phyloP scores from a whole-genome alignment of 78 protist species.

The Planoprotostelium fungivorum region DNA sequence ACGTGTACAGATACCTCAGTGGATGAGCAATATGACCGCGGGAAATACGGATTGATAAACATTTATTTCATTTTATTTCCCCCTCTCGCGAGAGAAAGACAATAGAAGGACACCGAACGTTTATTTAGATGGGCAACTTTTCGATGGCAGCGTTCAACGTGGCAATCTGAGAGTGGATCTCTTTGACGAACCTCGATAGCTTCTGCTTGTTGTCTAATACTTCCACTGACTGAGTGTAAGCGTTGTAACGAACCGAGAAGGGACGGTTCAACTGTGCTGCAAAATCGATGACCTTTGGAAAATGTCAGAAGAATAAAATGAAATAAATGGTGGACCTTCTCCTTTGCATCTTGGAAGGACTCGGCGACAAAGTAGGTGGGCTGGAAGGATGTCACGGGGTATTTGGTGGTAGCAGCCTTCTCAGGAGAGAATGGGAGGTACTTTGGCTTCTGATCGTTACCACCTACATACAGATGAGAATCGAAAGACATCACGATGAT shows the following conservation, averaged over 20 bases:
- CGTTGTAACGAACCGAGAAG: slow-evolving; percentile 66
- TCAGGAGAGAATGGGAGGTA: slow-evolving; percentile 49
- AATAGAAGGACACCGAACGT: too few relatives aligned
- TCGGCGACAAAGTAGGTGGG: slow-evolving; percentile 90
- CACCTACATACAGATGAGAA: slow-evolving; percentile 27
- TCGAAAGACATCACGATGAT: not conserved
- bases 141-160: not conserved
- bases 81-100: too few relatives aligned
- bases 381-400: slow-evolving; percentile 91
- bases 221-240: slow-evolving; percentile 56
- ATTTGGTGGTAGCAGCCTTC: slow-evolving; percentile 22
- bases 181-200: slow-evolving; percentile 19
- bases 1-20: too few relatives aligned
- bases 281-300: slow-evolving; percentile 8
- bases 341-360: slow-evolving; percentile 71
- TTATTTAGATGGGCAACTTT: not conserved
- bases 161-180: slow-evolving; percentile 10
- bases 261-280: slow-evolving; percentile 55
- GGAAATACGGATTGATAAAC: too few relatives aligned
- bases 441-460: slow-evolving; percentile 56
- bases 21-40: too few relatives aligned
- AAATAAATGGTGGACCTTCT: slow-evolving; percentile 32
- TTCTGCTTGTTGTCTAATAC: slow-evolving; percentile 42
- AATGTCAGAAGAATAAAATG: not conserved
- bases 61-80: too few relatives aligned